phyloP scores from a whole-genome alignment of 1,284 basidiomycete genomes.

The Trametes pubescens region DNA sequence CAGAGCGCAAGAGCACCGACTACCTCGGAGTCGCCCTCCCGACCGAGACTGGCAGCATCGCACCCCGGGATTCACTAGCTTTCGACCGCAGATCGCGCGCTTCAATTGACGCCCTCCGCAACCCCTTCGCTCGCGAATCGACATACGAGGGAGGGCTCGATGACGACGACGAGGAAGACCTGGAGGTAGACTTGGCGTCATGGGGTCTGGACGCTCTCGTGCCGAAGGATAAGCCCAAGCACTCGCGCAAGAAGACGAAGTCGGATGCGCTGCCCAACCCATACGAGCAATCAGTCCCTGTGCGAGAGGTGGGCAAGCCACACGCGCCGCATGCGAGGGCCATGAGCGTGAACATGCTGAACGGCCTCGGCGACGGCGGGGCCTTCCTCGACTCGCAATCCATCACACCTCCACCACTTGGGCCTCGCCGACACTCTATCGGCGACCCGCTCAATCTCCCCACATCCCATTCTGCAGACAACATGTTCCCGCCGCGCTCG shows the following conservation, averaged over 20 bases:
- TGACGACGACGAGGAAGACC: constrained; percentile 53
- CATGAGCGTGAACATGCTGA: constrained; percentile 69
- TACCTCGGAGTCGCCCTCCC: constrained; percentile 74
- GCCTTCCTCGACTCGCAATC: constrained; percentile 51
- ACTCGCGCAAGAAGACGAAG: constrained; percentile 52
- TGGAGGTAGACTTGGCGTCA: constrained; percentile 82
- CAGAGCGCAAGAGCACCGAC: constrained; percentile 59
- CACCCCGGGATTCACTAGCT: constrained; percentile 56
- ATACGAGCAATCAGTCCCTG: constrained; percentile 41
- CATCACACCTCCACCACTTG: constrained; percentile 38
- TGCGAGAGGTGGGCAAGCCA: constrained; percentile 34
- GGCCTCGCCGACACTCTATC: constrained; percentile 53
- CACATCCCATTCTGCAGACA: constrained; percentile 31
- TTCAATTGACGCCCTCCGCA: constrained; percentile 69
- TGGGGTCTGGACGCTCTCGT: constrained; percentile 85
- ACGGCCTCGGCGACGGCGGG: constrained; percentile 57
- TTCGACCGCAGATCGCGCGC: constrained; percentile 55
- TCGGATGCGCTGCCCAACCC: constrained; percentile 59
- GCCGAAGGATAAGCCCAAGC: constrained; percentile 53
- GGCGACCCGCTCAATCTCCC: constrained; percentile 64
- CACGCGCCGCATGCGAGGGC: constrained; percentile 54
- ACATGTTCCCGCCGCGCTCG: constrained; percentile 48
- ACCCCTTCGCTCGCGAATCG: constrained; percentile 74
- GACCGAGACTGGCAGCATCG: constrained; percentile 58
- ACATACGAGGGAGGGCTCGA: constrained; percentile 58